Percentiles rank a stretch among this genome's conserved stretches.
Conservation (phyloP, 805 yeast genomes). For the Hanseniaspora lachancei region DNA sequence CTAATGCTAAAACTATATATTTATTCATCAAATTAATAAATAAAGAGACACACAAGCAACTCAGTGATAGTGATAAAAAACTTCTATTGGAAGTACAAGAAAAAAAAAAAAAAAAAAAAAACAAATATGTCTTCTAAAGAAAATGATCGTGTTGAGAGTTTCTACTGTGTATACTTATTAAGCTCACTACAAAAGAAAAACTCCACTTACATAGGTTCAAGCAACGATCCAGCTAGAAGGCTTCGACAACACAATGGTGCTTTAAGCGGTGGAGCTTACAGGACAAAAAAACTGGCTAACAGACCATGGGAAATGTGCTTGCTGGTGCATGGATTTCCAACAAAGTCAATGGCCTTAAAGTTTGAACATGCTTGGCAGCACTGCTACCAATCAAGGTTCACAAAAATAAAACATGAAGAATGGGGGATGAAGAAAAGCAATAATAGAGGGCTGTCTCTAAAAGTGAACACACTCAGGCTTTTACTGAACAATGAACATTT, state of each 20-base stretch:
- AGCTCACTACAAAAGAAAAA: constrained; percentile 44
- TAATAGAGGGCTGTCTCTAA: constrained; percentile 33
- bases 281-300: constrained; percentile 42
- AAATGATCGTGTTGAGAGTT: constrained; percentile 15
- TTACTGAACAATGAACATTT: constrained; percentile 36
- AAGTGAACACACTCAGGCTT: constrained; percentile 36
- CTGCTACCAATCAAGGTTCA: constrained; percentile 49
- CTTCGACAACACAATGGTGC: constrained; percentile 72
- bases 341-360: constrained; percentile 54
- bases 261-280: constrained; percentile 54
- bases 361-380: constrained; percentile 85
- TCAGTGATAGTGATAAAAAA: too few relatives aligned
- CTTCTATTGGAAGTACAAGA: too few relatives aligned
- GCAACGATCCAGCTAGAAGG: constrained; percentile 59
- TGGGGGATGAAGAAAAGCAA: constrained; percentile 23
- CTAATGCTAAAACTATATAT: too few relatives aligned
- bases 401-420: constrained; percentile 24
- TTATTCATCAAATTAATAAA: too few relatives aligned
- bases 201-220: constrained; percentile 67
- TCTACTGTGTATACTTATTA: constrained; percentile 62
- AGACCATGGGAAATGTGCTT: constrained; percentile 66
- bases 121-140: not conserved
- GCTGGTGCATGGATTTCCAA: constrained; percentile 59
- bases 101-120: not conserved
- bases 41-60: too few relatives aligned